Evolutionary conservation across 306 rosid genomes (phyloP).

Genomic region (Begonia masoniana): DNA sequence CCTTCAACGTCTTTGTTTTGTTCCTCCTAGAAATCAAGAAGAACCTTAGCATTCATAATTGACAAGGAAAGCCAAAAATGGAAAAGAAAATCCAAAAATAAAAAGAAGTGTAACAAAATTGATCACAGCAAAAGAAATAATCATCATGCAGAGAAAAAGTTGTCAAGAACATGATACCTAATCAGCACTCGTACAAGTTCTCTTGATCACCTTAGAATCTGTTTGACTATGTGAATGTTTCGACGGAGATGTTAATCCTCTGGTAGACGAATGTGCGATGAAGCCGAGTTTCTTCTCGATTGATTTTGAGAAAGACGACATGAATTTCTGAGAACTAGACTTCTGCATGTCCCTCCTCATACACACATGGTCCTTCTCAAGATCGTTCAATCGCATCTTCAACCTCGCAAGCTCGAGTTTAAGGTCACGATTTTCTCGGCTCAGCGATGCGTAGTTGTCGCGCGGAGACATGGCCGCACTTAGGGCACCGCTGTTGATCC

Average conservation of each 20-base stretch:
- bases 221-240: slow-evolving; percentile 61
- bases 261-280: slow-evolving; percentile 68
- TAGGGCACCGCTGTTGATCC: slow-evolving; percentile 84
- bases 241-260: slow-evolving; percentile 91
- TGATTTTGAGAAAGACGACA: slow-evolving; percentile 79
- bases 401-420: slow-evolving; percentile 83
- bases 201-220: slow-evolving; percentile 79
- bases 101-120: slow-evolving; percentile 8
- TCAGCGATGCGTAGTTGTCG: slow-evolving; percentile 91
- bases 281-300: slow-evolving; percentile 47
- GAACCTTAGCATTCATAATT: slow-evolving; percentile 15
- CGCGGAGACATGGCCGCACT: slow-evolving; percentile 99
- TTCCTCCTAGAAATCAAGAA: slow-evolving; percentile 22
- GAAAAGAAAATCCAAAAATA: neutral
- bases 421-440: slow-evolving; percentile 95
- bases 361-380: slow-evolving; percentile 93
- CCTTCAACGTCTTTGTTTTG: too few species aligned
- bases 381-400: slow-evolving; percentile 84
- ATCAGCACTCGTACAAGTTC: slow-evolving; percentile 93
- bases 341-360: slow-evolving; percentile 93
- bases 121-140: neutral
- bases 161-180: slow-evolving; percentile 26
- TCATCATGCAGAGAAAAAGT: slow-evolving; percentile 1
- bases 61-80: slow-evolving; percentile 27
- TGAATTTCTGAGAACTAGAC: slow-evolving; percentile 66